Evolutionary conservation across 805 yeast genomes (phyloP).

Genomic region (Teunomyces atbi): DNA sequence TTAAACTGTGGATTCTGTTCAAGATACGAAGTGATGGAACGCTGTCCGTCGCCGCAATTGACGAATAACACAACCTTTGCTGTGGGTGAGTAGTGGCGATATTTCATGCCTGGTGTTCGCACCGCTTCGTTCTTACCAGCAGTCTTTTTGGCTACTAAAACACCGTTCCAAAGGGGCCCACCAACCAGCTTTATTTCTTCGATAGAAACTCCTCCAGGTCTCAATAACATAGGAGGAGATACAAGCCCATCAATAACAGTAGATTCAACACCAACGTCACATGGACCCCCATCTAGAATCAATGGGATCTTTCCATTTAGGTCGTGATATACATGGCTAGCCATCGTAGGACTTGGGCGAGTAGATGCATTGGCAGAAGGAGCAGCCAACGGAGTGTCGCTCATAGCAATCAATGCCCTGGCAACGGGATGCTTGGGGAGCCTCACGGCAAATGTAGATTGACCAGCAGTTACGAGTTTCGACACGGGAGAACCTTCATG

Average conservation of each 20-base stretch:
- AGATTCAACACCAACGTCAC: constrained; percentile 87
- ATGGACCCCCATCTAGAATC: constrained; percentile 88
- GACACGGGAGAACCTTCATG: constrained; percentile 53
- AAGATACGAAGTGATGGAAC: constrained; percentile 30
- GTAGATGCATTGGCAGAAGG: constrained; percentile 98
- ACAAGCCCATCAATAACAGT: constrained; percentile 92
- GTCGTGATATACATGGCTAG: constrained; percentile 82
- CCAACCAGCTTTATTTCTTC: constrained; percentile 70
- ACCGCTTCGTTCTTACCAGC: constrained; percentile 69
- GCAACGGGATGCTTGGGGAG: constrained; percentile 88
- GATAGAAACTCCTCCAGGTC: constrained; percentile 92
- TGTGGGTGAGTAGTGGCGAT: constrained; percentile 89
- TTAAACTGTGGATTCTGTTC: constrained; percentile 10
- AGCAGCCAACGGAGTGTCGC: constrained; percentile 92
- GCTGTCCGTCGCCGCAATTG: constrained; percentile 45
- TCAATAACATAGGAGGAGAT: constrained; percentile 77
- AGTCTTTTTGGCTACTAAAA: constrained; percentile 61
- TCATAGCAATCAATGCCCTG: constrained; percentile 77
- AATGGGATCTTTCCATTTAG: constrained; percentile 75
- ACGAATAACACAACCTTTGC: constrained; percentile 74
- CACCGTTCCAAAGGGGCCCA: constrained; percentile 64
- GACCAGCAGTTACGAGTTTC: constrained; percentile 76
- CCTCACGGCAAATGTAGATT: constrained; percentile 88
- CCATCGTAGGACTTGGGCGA: constrained; percentile 88
- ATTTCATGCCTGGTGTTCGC: constrained; percentile 97